Conservation (phyloP, 2,329 filamentous ascomycete genomes). For the Scorias spongiosa region DNA sequence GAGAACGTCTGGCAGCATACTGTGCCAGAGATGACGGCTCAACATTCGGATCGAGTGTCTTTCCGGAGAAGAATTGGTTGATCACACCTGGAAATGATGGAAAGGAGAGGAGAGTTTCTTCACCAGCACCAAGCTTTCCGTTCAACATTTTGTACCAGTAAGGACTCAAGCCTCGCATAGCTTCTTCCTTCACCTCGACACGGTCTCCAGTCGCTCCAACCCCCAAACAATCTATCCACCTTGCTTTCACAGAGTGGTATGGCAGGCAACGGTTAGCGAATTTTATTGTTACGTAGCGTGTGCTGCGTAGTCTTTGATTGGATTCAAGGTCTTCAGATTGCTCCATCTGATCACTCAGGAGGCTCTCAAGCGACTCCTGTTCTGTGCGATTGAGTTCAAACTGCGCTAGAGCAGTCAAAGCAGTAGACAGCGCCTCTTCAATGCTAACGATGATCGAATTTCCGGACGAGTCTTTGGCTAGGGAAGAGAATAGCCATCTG, state of each 20-base stretch:
- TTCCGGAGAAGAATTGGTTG: constrained; percentile 28
- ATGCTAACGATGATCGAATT: constrained; percentile 70
- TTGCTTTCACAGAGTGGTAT: constrained; percentile 60
- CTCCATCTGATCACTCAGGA: constrained; percentile 48
- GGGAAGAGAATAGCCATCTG: constrained; percentile 69
- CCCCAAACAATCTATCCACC: constrained; percentile 82
- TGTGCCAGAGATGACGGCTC: constrained; percentile 11
- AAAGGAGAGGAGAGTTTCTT: constrained; percentile 17
- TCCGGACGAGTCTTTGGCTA: constrained; percentile 62
- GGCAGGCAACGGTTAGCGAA: constrained; percentile 81
- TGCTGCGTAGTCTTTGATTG: constrained; percentile 39
- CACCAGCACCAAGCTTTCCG: constrained; percentile 15
- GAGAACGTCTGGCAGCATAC: constrained; percentile 8
- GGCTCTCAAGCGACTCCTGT: constrained; percentile 31
- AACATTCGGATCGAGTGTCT: constrained; percentile 12
- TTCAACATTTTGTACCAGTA: constrained; percentile 56
- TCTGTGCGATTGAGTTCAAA: constrained; percentile 28
- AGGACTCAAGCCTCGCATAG: constrained; percentile 70
- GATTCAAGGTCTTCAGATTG: constrained; percentile 17
- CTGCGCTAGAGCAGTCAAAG: constrained; percentile 44
- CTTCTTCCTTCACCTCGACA: constrained; percentile 78
- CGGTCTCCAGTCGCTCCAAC: constrained; percentile 54
- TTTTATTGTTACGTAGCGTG: constrained; percentile 67
- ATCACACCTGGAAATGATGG: constrained; percentile 32
- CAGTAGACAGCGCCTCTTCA: constrained; percentile 70